These are phyloP conservation scores for Neonectria sp. DNA, from an alignment of 2,329 filamentous ascomycete genomes.

Conservation along the genomic window DNA sequence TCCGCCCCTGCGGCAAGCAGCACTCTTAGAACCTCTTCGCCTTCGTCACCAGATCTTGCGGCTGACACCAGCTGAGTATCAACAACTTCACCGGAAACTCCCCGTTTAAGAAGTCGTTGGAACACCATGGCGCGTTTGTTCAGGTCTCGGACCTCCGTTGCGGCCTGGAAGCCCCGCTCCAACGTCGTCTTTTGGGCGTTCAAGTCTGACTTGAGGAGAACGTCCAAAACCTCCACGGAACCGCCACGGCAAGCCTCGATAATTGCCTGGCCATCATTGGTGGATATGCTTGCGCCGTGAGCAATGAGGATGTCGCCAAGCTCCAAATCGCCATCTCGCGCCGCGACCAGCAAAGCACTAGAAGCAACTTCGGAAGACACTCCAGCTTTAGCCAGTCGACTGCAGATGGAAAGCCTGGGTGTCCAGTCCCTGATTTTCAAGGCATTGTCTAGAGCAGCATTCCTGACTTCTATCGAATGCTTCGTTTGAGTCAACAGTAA, in stretches of 20 bases:
- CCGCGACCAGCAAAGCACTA: slow-evolving; percentile 65
- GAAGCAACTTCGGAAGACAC: slow-evolving; percentile 63
- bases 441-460: slow-evolving; percentile 60
- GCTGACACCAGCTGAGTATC: slow-evolving; percentile 69
- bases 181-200: slow-evolving; percentile 60
- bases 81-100: slow-evolving; percentile 66
- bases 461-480: slow-evolving; percentile 56
- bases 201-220: slow-evolving; percentile 62
- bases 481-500: slow-evolving; percentile 58
- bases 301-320: slow-evolving; percentile 66
- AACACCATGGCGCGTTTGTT: slow-evolving; percentile 65
- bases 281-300: slow-evolving; percentile 66
- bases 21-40: slow-evolving; percentile 63
- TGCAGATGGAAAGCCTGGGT: slow-evolving; percentile 60
- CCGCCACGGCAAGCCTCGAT: slow-evolving; percentile 69
- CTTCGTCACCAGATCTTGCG: slow-evolving; percentile 65
- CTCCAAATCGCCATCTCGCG: slow-evolving; percentile 66
- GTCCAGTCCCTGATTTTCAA: slow-evolving; percentile 58
- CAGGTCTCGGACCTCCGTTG: slow-evolving; percentile 67
- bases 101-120: slow-evolving; percentile 64
- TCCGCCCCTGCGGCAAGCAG: slow-evolving; percentile 68
- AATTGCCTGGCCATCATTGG: slow-evolving; percentile 67
- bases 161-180: slow-evolving; percentile 68
- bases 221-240: slow-evolving; percentile 63
- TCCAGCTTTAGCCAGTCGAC: slow-evolving; percentile 61